Evolutionary conservation across 2,329 filamentous ascomycete genomes (phyloP), one percentile per base, ranked within the genome.

Genomic region (Aspergillus vadensis): DNA sequence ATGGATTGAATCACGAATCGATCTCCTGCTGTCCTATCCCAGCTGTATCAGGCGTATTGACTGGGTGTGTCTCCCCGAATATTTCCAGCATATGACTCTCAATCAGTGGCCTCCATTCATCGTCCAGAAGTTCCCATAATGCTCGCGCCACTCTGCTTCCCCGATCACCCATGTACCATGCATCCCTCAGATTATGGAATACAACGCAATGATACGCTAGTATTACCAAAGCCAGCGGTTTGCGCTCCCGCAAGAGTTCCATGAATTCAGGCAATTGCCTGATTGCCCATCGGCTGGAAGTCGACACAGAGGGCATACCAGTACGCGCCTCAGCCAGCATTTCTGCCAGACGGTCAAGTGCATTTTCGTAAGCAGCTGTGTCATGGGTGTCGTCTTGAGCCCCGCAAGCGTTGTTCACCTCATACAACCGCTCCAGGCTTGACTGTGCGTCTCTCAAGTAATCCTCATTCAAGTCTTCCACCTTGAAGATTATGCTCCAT

Each of bases 91-190:
- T 74, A 7, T 72, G 69, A 68, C 68, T 70, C 21, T 70, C 63
- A 15, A 72, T 53, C 47, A 73, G 56, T 3, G 70, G 68, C 57
- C 68, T 72, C 72, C 72, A 75, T 49, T 67, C 59, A 36, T 69
- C 68, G 55, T 74, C 71, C 48, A 76, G 48, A 15, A 70, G 60
- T 36, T 64, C 59, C 72, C 73, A 76, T 21, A 90, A 81, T 19
- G 88, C 88, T 70, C 86, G 84, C 7, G 90, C 85, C 67, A 91
- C 87, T 58, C 86, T 82, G 15, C 84, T 82, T 17, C 87, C 83
- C 68, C 89, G 87, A 43, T 88, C 88, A 38, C 86, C 82, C 9
- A 90, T 76, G 85, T 88, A 91, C 89, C 89, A 91, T 5, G 69
- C 69, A 30, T 88, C 78, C 27, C 80, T 74, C 62, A 88, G 82